Conservation (phyloP, 2,329 filamentous ascomycete species). For the Cladosporium oxysporum region DNA sequence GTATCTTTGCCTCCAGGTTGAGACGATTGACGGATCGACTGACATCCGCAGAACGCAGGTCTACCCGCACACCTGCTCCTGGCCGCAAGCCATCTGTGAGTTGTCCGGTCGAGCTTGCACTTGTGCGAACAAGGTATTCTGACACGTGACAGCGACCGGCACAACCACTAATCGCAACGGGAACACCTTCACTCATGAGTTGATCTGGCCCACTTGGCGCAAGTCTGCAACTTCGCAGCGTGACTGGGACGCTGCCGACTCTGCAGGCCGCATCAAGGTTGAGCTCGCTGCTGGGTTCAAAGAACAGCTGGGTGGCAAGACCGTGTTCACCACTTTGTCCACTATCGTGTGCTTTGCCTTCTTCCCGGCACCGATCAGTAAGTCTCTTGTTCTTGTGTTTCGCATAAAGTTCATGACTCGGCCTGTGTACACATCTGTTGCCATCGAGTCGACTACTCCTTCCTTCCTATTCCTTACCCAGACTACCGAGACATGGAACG, state of each 20-base stretch:
- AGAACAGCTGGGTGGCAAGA: slow-evolving; percentile 26
- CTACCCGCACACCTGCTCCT: slow-evolving; percentile 53
- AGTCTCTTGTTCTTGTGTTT: slow-evolving; percentile 29
- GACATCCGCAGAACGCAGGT: slow-evolving; percentile 51
- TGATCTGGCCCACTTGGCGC: slow-evolving; percentile 69
- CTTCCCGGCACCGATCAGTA: slow-evolving; percentile 78
- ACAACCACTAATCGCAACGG: slow-evolving; percentile 1
- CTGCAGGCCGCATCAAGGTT: slow-evolving; percentile 73
- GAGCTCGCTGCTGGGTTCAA: slow-evolving; percentile 71
- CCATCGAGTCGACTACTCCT: background rate
- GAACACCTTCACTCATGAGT: background rate
- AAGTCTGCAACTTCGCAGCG: slow-evolving; percentile 67
- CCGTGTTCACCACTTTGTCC: slow-evolving; percentile 63
- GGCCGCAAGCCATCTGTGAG: slow-evolving; percentile 57
- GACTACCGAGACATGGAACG: background rate
- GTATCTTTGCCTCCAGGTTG: background rate
- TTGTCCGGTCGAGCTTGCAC: slow-evolving; percentile 17
- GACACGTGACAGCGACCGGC: background rate
- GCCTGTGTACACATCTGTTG: too few relatives aligned
- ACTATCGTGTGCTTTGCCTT: slow-evolving; percentile 80
- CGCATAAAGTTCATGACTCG: too few relatives aligned
- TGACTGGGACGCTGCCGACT: slow-evolving; percentile 71
- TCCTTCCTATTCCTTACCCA: background rate
- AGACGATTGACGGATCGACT: background rate
- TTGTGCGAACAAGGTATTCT: background rate